phyloP scores from a whole-genome alignment of 768 basidiomycete species.

The Amanita muscaria region DNA sequence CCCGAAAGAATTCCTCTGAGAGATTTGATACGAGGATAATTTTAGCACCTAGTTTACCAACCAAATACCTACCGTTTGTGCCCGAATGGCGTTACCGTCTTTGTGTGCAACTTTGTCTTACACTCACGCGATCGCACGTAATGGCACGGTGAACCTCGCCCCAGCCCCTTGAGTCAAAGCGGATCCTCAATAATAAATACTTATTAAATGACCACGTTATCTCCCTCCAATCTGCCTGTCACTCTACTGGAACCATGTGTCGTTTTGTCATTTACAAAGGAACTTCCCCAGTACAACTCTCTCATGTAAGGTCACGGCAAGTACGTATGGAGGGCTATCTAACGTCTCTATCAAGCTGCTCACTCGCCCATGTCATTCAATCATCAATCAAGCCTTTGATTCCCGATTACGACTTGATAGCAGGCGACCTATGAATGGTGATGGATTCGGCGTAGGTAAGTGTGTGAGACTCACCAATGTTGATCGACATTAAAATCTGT shows the following conservation, averaged over 20 bases:
- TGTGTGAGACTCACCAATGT: constrained; percentile 16
- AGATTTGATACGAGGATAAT: not conserved
- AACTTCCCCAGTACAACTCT: constrained; percentile 84
- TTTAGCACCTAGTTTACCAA: no score
- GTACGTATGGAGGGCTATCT: constrained; percentile 5
- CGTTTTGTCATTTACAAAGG: constrained; percentile 95
- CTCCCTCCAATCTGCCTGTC: no score
- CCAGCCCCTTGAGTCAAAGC: no score
- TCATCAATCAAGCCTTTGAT: constrained; percentile 97
- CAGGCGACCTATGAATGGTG: constrained; percentile 84
- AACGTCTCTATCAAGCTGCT: constrained; percentile 45
- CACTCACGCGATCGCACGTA: constrained; percentile 30
- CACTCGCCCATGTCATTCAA: constrained; percentile 89
- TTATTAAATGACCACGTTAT: no score
- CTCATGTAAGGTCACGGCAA: constrained; percentile 47
- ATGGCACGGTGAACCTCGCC: not conserved
- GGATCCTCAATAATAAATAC: no score
- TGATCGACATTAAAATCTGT: not conserved
- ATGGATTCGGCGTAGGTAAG: constrained; percentile 90
- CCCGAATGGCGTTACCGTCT: no score
- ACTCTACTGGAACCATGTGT: no score
- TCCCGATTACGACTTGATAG: constrained; percentile 78
- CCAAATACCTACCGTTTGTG: no score
- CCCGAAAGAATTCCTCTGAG: constrained; percentile 66
- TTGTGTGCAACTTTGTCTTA: not conserved